Evolutionary conservation across 2,329 filamentous ascomycete genomes (phyloP).

Genomic region (Pyricularia sp.): DNA sequence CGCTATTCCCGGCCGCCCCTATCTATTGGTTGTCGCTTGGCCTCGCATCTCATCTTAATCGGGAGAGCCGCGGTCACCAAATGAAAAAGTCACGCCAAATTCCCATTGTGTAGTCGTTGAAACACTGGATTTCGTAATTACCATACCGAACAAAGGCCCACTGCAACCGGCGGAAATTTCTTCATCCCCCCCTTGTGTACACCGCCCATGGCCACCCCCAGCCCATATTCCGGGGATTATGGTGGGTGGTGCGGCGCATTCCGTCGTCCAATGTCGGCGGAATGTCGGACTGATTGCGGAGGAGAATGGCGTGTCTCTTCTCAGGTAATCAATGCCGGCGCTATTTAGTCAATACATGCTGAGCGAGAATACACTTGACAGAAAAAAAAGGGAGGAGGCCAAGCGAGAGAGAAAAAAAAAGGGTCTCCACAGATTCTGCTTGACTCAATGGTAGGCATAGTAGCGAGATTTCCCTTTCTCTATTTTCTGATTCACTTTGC

Average conservation of each 20-base stretch:
- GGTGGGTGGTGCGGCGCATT: not conserved
- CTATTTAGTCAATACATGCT: not conserved
- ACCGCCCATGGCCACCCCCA: not conserved
- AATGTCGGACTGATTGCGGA: slow-evolving; percentile 1
- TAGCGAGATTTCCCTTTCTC: not conserved
- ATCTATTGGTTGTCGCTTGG: not conserved
- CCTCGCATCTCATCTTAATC: not conserved
- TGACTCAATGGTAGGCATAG: not conserved
- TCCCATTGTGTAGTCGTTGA: not conserved
- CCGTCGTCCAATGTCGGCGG: not conserved
- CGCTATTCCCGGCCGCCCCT: not conserved
- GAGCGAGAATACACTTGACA: not conserved
- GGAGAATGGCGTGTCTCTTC: not conserved
- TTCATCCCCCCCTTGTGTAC: not conserved
- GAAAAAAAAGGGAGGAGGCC: not conserved
- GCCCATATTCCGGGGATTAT: not conserved
- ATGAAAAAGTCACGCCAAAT: not conserved
- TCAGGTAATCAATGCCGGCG: not conserved
- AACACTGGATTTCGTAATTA: not conserved
- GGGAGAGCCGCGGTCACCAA: not conserved
- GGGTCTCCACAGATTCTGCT: not conserved
- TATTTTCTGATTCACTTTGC: not conserved
- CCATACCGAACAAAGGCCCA: not conserved
- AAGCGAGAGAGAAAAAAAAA: not conserved
- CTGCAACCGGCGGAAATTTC: not conserved